These are phyloP conservation scores for Podaxis rugospora DNA, from an alignment of 768 basidiomycete genomes.

Conservation along the genomic window DNA sequence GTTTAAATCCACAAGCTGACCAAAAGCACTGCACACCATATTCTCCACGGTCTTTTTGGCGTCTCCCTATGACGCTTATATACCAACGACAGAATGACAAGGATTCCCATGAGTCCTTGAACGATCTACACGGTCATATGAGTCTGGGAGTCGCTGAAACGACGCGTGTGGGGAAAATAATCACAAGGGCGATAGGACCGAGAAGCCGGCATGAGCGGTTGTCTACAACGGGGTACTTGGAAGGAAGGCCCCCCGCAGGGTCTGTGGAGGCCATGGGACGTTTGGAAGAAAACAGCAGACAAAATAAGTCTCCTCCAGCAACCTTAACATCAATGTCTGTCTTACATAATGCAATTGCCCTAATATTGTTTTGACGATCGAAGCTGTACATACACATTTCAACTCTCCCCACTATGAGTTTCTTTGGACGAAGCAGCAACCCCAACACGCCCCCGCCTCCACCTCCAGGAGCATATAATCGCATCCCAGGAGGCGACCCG, in stretches of 20 bases:
- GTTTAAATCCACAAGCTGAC: neutral
- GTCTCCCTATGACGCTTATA: conserved; percentile 86
- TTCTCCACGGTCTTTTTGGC: conserved; percentile 84
- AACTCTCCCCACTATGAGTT: conserved; percentile 32
- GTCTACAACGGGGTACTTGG: conserved; percentile 38
- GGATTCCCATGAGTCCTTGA: conserved; percentile 83
- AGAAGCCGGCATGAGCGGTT: conserved; percentile 46
- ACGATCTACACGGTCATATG: conserved; percentile 55
- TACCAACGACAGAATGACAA: conserved; percentile 84
- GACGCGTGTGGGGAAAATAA: conserved; percentile 33
- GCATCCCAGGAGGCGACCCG: conserved; percentile 27
- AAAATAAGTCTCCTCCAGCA: neutral
- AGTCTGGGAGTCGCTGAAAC: conserved; percentile 30
- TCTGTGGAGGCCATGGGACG: conserved; percentile 2
- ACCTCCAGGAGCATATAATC: conserved; percentile 35
- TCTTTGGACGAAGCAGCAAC: conserved; percentile 39
- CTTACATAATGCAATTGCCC: neutral
- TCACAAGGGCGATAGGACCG: conserved; percentile 47
- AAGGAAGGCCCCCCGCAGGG: conserved; percentile 12
- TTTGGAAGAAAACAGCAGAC: neutral
- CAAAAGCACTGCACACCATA: conserved; percentile 58
- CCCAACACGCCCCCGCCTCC: conserved; percentile 34
- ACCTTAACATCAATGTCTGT: neutral
- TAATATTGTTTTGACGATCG: neutral
- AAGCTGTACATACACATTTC: neutral